A percentile compares a stretch with the other conserved stretches of the same genome.
These are phyloP conservation scores for Claviceps fusiformis DNA, from an alignment of 2,329 filamentous ascomycete species.

Conservation along the genomic window DNA sequence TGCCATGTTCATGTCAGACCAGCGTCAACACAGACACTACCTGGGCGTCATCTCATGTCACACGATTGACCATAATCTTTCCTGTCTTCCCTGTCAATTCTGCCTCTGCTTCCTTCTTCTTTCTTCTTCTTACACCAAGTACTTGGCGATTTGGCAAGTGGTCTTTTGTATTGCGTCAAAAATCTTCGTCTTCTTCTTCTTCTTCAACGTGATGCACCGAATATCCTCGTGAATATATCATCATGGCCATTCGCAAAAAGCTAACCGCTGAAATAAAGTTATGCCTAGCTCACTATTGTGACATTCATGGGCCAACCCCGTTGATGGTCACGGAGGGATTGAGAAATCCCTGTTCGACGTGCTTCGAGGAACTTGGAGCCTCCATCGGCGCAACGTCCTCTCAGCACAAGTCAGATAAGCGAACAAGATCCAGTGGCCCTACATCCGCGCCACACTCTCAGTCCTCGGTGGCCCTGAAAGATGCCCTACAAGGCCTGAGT, in stretches of 20 bases:
- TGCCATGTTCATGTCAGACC: slow-evolving; percentile 1
- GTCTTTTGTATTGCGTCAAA: neutral
- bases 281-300: slow-evolving; percentile 58
- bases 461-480: slow-evolving; percentile 26
- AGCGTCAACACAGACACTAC: neutral
- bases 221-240: neutral
- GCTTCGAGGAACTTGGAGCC: slow-evolving; percentile 30
- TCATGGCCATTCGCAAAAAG: slow-evolving; percentile 16
- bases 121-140: neutral
- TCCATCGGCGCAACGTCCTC: neutral
- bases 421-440: slow-evolving; percentile 28
- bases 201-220: neutral
- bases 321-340: slow-evolving; percentile 57
- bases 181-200: neutral
- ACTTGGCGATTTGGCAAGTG: neutral
- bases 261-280: slow-evolving; percentile 37
- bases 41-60: neutral
- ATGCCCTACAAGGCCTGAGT: slow-evolving; percentile 34
- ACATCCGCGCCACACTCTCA: slow-evolving; percentile 19
- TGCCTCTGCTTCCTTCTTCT: neutral
- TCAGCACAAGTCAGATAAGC: slow-evolving; percentile 16
- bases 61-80: neutral
- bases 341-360: slow-evolving; percentile 45
- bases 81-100: neutral
- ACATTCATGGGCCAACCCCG: slow-evolving; percentile 55